Conservation (phyloP, 306 rosid genomes). For the Prunus mongolica region DNA sequence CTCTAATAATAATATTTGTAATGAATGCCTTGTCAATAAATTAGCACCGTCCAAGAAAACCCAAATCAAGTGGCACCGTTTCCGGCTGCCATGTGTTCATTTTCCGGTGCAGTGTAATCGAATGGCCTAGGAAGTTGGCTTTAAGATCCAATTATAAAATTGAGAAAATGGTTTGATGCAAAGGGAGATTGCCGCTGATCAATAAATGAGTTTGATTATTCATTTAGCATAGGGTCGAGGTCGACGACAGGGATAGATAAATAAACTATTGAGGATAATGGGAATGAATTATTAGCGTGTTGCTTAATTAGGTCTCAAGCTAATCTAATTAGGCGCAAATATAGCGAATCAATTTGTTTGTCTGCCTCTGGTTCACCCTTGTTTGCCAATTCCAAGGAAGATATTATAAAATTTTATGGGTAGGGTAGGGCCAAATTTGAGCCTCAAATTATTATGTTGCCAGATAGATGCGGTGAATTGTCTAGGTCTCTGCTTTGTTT, state of each 20-base stretch:
- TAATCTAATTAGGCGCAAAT: not conserved
- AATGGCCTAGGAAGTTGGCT: not conserved
- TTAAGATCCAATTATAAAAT: not conserved
- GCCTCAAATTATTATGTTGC: not conserved
- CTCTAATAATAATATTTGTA: too few species aligned
- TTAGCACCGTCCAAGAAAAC: not conserved
- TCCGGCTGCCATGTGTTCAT: not conserved
- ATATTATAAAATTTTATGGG: not conserved
- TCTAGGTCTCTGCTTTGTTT: not conserved
- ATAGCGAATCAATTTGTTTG: not conserved
- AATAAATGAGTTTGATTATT: not conserved
- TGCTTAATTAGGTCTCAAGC: not conserved
- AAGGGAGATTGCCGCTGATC: not conserved
- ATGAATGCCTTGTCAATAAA: too few species aligned
- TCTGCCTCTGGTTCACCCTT: not conserved
- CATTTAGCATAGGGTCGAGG: not conserved
- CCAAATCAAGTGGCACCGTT: not conserved
- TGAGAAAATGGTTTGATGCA: not conserved
- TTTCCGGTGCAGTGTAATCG: not conserved
- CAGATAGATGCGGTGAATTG: constrained; percentile 3
- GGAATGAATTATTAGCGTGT: too few species aligned
- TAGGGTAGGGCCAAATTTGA: not conserved
- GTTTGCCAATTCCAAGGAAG: not conserved
- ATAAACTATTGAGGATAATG: not conserved
- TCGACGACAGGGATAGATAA: not conserved